Evolutionary conservation across 2,329 filamentous ascomycete genomes (phyloP).

Genomic region (Trichoderma harzianum): DNA sequence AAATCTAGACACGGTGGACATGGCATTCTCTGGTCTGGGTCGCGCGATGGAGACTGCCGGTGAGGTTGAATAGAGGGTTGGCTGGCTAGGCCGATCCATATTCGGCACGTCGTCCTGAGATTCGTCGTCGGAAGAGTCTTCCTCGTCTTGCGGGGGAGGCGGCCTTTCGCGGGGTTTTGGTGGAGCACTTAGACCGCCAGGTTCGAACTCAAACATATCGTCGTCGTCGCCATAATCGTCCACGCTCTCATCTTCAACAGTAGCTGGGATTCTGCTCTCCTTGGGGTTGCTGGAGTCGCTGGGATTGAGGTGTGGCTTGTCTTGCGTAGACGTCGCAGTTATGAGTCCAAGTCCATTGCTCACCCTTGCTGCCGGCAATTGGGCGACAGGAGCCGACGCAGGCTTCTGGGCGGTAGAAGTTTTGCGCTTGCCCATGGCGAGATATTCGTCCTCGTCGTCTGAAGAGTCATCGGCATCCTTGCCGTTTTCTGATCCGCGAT

Average conservation of each 20-base stretch:
- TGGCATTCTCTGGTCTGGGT: conserved; percentile 28
- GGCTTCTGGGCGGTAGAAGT: conserved; percentile 23
- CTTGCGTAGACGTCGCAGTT: background rate
- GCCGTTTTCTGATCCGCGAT: conserved; percentile 11
- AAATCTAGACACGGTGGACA: conserved; percentile 34
- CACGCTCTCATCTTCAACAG: background rate
- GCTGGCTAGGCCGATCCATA: background rate
- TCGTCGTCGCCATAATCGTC: conserved; percentile 30
- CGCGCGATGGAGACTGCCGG: conserved; percentile 42
- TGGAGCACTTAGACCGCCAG: conserved; percentile 32
- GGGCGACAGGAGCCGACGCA: background rate
- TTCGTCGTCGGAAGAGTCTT: conserved; percentile 32
- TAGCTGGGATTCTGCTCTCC: background rate
- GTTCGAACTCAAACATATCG: conserved; percentile 47
- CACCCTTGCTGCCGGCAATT: background rate
- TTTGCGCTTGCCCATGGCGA: conserved; percentile 39
- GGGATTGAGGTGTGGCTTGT: background rate
- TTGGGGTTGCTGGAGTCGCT: background rate
- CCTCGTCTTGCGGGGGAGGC: conserved; percentile 34
- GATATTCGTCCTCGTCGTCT: conserved; percentile 36
- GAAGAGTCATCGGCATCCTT: conserved; percentile 34
- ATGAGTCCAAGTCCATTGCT: background rate
- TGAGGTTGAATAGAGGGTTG: conserved; percentile 40
- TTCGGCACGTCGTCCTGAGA: background rate
- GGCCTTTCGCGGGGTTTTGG: conserved; percentile 27